Base-by-base conservation (phyloP, 768 basidiomycete species). In the Gloeophyllum trabeum region DNA sequence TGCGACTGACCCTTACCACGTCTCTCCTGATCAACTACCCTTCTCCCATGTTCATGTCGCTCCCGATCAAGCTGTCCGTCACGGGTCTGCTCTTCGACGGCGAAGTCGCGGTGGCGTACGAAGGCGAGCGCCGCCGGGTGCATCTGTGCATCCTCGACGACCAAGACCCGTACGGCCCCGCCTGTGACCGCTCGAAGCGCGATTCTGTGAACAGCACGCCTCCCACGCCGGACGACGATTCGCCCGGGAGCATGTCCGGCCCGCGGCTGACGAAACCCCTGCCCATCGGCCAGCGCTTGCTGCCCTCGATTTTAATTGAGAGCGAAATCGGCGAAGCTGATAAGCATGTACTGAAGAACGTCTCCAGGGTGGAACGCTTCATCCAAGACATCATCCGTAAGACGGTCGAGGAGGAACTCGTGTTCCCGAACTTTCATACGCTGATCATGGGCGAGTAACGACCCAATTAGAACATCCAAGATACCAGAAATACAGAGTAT, bases 21-120 rank as follows among this genome's bases (percentile, higher is more conserved):
- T 93, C 90, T 6, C 72, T 98, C 21, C 75, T 92, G 47, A 92
- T 99, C 61, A 96, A 99, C 62, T 97, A 98, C 58, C 96, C 96
- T 4, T 91, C 91, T 0, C 82, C 84, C 0, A 76, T 84, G 58
- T 98, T 99, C 70, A 97, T 99, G 93, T 81, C 88, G 12, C 73
- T 99, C 20, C 96, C 96, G 5, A 87, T 99, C 59, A 84, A 87
- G 54, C 79, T 98, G 42, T 84, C 81, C n/a, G 76, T 98, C 21
- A 93, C 84, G 0, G 88, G 89, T 1, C 69, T 98, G 44, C 67
- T 91, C 12, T 88, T 98, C 59, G 72, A 73, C 10, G 89, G 88
- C 44, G 88, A 94, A 53, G 64, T 98, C 35, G 84, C 87, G 6
- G 73, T 97, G 25, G 96, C 94, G 10, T 97, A 91, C 63, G 85